Evolutionary conservation across 2,329 filamentous ascomycete genomes (phyloP), one percentile per base, ranked within the genome.

Genomic region (Talaromyces sp.): DNA sequence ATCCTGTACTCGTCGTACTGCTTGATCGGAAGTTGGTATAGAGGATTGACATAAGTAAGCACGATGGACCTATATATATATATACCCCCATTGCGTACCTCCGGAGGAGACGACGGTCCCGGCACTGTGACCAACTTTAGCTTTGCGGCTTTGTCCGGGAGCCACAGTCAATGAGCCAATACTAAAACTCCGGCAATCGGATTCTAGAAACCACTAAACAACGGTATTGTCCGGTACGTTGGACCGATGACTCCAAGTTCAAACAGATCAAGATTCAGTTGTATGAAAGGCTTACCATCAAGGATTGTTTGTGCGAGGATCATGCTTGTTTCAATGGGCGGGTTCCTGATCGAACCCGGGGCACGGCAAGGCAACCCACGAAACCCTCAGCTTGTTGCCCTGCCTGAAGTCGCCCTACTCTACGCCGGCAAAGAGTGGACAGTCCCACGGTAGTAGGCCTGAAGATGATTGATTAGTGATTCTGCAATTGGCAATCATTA

Each of bases 101-200:
- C 28, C 23, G 7, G 5, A 12, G 25, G 16, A 16, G 28, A 44
- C 18, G 5, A 18, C 23, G 16, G 16, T 28, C 25, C 5, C 25
- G 9, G 21, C 56, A 37, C n/a, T 12, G n/a, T n/a, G n/a, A 33
- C n/a, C 18, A 28, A 42, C 39, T 48, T 35, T 59, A 48, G 44
- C 44, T 50, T 59, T 60, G 58, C 58, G 58, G 58, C 58, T 60
- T 60, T 52, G 58, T 60, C 44, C 58, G 58, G 44, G 57, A 37
- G 57, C 57, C 42, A 50, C 48, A 59, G 42, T 59, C 57, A 46
- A 59, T 48, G 33, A 48, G 28, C 31, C 50, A 54, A 54, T 54
- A 54, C 54, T 57, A 58, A 44, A 58, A 58, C 37, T 58, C 55
- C 55, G 55, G 37, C 37, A 11, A 44, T 58, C 55, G 55, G 55